These are phyloP conservation scores for Phylloporus sp. DNA, from an alignment of 1,284 basidiomycete species.

Conservation along the genomic window DNA sequence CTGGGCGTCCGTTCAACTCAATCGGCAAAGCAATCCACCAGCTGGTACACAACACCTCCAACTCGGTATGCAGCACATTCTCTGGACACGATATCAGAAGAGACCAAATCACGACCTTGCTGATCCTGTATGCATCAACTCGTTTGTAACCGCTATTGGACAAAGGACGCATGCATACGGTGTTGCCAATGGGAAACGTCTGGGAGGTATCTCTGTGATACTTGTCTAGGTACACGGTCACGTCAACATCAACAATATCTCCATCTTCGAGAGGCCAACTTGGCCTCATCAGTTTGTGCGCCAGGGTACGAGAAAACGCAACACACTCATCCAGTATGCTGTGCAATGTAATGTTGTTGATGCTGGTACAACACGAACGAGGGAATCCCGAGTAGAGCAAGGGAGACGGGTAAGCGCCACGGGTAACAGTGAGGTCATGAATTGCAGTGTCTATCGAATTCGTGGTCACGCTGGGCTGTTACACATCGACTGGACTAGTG, in stretches of 20 bases:
- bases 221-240: slow-evolving; percentile 79
- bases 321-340: slow-evolving; percentile 86
- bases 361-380: slow-evolving; percentile 85
- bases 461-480: slow-evolving; percentile 78
- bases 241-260: slow-evolving; percentile 86
- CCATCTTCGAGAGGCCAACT: slow-evolving; percentile 79
- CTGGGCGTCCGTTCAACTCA: too few species aligned
- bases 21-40: too few species aligned
- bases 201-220: slow-evolving; percentile 88
- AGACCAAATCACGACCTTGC: slow-evolving; percentile 65
- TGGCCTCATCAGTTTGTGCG: neutral
- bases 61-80: too few species aligned
- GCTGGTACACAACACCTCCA: slow-evolving; percentile 84
- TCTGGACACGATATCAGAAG: slow-evolving; percentile 67
- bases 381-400: slow-evolving; percentile 82
- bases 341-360: slow-evolving; percentile 86
- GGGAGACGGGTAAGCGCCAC: slow-evolving; percentile 88
- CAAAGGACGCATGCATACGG: slow-evolving; percentile 48
- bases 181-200: slow-evolving; percentile 80
- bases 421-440: slow-evolving; percentile 70
- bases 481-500: neutral
- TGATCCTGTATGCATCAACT: slow-evolving; percentile 54
- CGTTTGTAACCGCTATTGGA: neutral
- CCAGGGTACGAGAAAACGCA: neutral
- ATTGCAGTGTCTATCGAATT: slow-evolving; percentile 70